Base-by-base conservation (phyloP, 2,329 filamentous ascomycete genomes). In the Aspergillus pseudonomiae region DNA sequence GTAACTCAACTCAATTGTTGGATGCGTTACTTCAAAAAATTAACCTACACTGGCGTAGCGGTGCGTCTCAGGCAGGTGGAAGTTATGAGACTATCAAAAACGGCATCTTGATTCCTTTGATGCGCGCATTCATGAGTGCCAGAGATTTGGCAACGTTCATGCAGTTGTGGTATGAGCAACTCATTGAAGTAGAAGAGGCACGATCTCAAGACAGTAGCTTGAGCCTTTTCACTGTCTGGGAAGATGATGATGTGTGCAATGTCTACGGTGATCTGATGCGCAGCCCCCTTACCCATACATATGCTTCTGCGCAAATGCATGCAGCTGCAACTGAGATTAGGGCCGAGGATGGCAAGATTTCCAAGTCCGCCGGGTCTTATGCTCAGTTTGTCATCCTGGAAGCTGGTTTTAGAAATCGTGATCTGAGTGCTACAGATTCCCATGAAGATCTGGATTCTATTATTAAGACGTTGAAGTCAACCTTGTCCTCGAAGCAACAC, bases 241-340 rank as follows among this genome's bases (percentile, higher is more conserved):
- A 82, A 66, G 79, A 82, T 61, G 78, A 82, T 57, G 78, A 80
- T 63, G 41, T 82, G 16, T 77, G 76, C 39, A 71, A 75, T 30
- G 69, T 67, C 41, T 81, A 77, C 68, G 70, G 73, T 32, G 72
- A 76, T 19, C 55, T 77, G 59, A 64, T 78, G 62, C 73, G 70
- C 30, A 76, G 66, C 28, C 73, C 75, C 9, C 68, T 78, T 26
- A 73, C 72, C 11, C 68, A 73, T 14, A 61, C 68, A 4, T 71
- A 72, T 60, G 63, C 76, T 48, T 66, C 67, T 60, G 70, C 67
- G 24, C 77, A 76, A 48, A 66, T 78, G 59, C 74, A 71, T 57
- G 70, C 68, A 28, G 73, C 76, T 43, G 70, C 75, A 16, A 53
- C 59, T 10, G 71, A 76, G 43, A 72, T 75, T 2, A 69, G 67